Evolutionary conservation across 768 basidiomycete genomes (phyloP).

Genomic region (Lentinula sp.): DNA sequence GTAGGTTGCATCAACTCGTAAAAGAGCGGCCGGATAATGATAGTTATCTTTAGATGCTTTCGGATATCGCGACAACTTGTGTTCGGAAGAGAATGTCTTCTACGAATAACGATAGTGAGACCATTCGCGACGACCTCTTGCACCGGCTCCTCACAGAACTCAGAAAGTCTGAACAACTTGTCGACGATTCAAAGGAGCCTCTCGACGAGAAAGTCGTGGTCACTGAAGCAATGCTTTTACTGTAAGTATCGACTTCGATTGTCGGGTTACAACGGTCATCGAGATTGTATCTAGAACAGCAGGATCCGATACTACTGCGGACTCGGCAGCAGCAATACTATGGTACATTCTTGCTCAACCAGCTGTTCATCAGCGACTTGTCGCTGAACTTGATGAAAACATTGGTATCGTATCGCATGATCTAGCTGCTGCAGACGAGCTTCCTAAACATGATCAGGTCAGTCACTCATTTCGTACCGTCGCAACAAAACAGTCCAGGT

Average conservation of each 20-base stretch:
- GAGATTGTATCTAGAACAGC: background rate
- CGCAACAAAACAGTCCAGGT: background rate
- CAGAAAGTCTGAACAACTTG: background rate
- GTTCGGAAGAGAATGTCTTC: background rate
- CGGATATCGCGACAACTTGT: background rate
- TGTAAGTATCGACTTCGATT: background rate
- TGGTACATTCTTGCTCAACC: constrained; percentile 1
- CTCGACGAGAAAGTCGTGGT: background rate
- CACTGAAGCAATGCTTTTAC: background rate
- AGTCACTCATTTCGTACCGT: background rate
- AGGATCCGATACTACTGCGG: background rate
- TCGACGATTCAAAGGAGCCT: background rate
- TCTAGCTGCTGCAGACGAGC: background rate
- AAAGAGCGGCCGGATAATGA: background rate
- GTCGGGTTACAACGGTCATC: background rate
- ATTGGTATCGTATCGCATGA: background rate
- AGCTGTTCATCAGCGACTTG: background rate
- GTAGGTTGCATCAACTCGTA: background rate
- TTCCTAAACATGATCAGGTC: constrained; percentile 4
- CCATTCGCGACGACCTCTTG: background rate
- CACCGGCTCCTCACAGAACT: background rate
- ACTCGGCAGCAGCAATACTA: background rate
- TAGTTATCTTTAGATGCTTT: background rate
- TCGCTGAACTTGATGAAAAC: background rate
- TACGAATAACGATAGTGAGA: background rate